These are phyloP conservation scores for Amoeboaphelidium protococcarum DNA, from an alignment of 371 early-diverging fungal genomes.

Conservation along the genomic window DNA sequence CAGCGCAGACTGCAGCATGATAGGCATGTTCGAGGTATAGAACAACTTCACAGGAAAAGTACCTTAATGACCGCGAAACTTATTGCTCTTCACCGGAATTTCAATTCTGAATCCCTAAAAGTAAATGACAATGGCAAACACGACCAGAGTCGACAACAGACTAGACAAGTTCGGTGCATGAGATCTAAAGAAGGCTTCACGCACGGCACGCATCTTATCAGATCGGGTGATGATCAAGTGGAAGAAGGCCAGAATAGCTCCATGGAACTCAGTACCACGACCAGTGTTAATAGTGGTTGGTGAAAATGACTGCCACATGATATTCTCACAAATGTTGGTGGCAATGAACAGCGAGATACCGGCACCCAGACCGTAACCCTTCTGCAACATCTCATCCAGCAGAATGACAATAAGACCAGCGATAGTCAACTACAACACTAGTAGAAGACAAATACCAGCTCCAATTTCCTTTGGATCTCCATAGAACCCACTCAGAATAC, in stretches of 20 bases:
- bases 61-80: conserved; percentile 86
- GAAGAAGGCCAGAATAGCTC: conserved; percentile 85
- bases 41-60: conserved; percentile 97
- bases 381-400: conserved; percentile 97
- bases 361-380: conserved; percentile 99
- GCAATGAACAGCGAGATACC: conserved; percentile 99
- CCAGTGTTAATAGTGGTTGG: conserved; percentile 92
- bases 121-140: conserved; percentile 94
- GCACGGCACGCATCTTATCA: conserved; percentile 91
- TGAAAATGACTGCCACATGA: conserved; percentile 97
- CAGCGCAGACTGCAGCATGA: conserved; percentile 96
- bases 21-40: conserved; percentile 99
- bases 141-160: conserved; percentile 59
- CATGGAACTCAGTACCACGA: conserved; percentile 97
- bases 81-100: conserved; percentile 89
- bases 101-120: conserved; percentile 98
- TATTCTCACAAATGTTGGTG: conserved; percentile 96
- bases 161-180: conserved; percentile 92
- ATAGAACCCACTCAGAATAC: conserved; percentile 94
- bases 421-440: conserved; percentile 87
- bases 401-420: conserved; percentile 93
- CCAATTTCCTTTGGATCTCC: conserved; percentile 88
- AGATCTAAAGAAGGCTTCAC: conserved; percentile 92
- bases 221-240: conserved; percentile 80
- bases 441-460: conserved; percentile 63